These are phyloP conservation scores for Aspergillus incahuasiensis DNA, from an alignment of 495 filamentous ascomycete species.

Conservation along the genomic window DNA sequence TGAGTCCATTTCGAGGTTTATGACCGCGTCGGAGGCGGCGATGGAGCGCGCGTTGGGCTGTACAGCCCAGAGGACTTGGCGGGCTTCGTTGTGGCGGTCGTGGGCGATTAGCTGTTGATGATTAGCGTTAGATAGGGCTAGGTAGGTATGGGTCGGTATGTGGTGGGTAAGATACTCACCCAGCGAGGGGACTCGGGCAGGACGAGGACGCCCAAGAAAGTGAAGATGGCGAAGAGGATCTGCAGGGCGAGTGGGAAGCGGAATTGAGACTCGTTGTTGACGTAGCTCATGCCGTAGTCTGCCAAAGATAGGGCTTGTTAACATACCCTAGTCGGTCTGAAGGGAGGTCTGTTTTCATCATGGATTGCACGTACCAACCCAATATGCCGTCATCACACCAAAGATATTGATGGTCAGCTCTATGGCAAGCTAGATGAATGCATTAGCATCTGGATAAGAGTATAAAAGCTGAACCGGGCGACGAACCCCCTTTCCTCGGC, in stretches of 20 bases:
- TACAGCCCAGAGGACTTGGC: conserved; percentile 29
- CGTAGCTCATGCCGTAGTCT: conserved; percentile 35
- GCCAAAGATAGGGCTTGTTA: no score
- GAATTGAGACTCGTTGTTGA: conserved; percentile 29
- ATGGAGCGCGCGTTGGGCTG: conserved; percentile 29
- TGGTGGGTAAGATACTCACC: conserved; percentile 11
- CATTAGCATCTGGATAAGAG: background rate
- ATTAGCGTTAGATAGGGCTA: background rate
- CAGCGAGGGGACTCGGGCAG: conserved; percentile 53
- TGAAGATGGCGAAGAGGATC: conserved; percentile 50
- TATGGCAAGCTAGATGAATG: conserved; percentile 34
- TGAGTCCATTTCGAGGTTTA: conserved; percentile 25
- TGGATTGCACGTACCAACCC: conserved; percentile 36
- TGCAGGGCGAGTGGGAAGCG: conserved; percentile 53
- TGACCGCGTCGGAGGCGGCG: conserved; percentile 21
- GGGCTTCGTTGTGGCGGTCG: conserved; percentile 26
- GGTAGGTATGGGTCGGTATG: background rate
- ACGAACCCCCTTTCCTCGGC: conserved; percentile 61
- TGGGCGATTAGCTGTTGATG: conserved; percentile 29
- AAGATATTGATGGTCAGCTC: conserved; percentile 62
- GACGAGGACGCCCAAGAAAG: conserved; percentile 42
- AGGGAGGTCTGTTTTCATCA: no score
- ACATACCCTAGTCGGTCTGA: no score
- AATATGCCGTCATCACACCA: conserved; percentile 37
- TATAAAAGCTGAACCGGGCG: conserved; percentile 20